Evolutionary conservation across 805 yeast genomes (phyloP).

Genomic region (Candida schatavii): DNA sequence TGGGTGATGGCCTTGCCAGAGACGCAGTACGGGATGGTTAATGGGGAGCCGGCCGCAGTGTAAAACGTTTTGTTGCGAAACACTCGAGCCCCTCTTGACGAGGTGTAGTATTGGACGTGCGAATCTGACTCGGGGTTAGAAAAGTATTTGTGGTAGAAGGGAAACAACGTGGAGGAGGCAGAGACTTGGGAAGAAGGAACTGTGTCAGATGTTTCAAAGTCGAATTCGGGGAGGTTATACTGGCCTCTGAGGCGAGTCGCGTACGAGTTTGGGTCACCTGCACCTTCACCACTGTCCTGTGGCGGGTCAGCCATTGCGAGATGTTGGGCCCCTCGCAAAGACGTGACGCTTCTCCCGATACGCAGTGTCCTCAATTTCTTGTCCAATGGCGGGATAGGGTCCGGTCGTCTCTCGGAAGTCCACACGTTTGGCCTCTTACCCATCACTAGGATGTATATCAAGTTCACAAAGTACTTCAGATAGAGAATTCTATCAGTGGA

Average conservation of each 20-base stretch:
- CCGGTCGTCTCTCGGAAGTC: constrained; percentile 55
- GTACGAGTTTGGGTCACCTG: background rate
- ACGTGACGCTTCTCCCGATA: too few species aligned
- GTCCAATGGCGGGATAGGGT: constrained; percentile 16
- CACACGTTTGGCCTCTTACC: constrained; percentile 72
- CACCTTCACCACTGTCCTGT: background rate
- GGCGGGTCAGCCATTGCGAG: background rate
- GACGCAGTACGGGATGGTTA: constrained; percentile 45
- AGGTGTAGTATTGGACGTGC: constrained; percentile 73
- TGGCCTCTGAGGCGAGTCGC: background rate
- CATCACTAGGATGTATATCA: constrained; percentile 60
- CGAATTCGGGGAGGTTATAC: background rate
- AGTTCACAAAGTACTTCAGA: constrained; percentile 61
- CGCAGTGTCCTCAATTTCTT: background rate
- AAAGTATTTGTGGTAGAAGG: constrained; percentile 73
- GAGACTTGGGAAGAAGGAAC: background rate
- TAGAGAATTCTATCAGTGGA: constrained; percentile 54
- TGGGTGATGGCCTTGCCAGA: constrained; percentile 79
- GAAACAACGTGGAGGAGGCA: constrained; percentile 21
- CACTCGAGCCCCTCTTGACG: constrained; percentile 62
- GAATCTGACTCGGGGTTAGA: constrained; percentile 88
- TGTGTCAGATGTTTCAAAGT: background rate
- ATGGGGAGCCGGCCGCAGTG: constrained; percentile 12
- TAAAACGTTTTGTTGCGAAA: constrained; percentile 42
- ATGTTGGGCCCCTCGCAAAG: too few species aligned